A percentile compares a stretch with the other conserved stretches of the same genome.
phyloP scores from a whole-genome alignment of 116 monocot species.

The Cymodocea nodosa region DNA sequence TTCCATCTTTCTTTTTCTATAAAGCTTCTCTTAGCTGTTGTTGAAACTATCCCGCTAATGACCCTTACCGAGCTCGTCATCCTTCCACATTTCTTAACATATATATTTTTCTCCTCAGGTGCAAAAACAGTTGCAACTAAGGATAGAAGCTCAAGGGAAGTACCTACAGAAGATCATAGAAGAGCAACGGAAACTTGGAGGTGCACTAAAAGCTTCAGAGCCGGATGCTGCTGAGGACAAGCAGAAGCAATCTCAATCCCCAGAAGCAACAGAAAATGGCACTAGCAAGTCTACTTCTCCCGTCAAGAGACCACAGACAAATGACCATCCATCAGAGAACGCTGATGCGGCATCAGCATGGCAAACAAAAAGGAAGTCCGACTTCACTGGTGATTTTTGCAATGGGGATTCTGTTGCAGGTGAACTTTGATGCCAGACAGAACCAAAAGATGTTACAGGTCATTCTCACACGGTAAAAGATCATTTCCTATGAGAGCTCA shows the following conservation, averaged over 20 bases:
- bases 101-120: slow-evolving; percentile 19
- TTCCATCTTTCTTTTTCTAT: not conserved
- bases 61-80: too few species aligned
- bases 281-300: not conserved
- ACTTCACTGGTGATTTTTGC: not conserved
- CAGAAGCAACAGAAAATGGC: slow-evolving; percentile 6
- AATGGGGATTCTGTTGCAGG: not conserved
- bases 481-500: too few species aligned
- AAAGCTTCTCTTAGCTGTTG: not conserved
- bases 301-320: slow-evolving; percentile 21
- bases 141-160: slow-evolving; percentile 62
- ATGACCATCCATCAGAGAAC: slow-evolving; percentile 4
- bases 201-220: slow-evolving; percentile 8
- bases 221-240: slow-evolving; percentile 10
- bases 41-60: not conserved
- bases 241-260: slow-evolving; percentile 6
- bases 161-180: slow-evolving; percentile 61
- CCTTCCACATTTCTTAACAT: too few species aligned
- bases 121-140: slow-evolving; percentile 53
- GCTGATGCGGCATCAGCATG: not conserved
- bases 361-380: not conserved
- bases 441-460: not conserved
- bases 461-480: not conserved
- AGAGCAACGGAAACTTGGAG: slow-evolving; percentile 42
- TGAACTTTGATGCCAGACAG: not conserved